Evolutionary conservation across 75 land plant species (phyloP).

Genomic region (Selaginella moellendorffii): DNA sequence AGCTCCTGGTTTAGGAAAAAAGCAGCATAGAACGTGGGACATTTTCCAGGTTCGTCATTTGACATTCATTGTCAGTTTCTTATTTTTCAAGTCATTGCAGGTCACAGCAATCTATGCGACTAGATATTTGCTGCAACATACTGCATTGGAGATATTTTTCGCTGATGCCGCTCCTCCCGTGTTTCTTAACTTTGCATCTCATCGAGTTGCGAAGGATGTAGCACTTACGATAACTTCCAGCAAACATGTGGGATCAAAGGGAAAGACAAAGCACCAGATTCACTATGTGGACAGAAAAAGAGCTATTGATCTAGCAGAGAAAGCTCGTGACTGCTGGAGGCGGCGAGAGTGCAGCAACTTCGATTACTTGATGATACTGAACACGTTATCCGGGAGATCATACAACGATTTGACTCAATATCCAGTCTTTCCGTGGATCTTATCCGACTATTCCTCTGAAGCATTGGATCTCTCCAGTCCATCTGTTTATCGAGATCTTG

Average conservation of each 20-base stretch:
- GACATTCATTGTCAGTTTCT: not conserved
- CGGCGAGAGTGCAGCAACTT: conserved; percentile 90
- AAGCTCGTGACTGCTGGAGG: conserved; percentile 71
- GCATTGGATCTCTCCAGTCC: conserved; percentile 70
- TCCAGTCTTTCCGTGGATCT: conserved; percentile 93
- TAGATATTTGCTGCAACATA: conserved; percentile 73
- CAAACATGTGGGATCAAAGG: conserved; percentile 44
- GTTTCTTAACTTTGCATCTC: conserved; percentile 76
- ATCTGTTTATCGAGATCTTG: conserved; percentile 76
- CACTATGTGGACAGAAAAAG: conserved; percentile 65
- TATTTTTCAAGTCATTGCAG: conserved; percentile 22
- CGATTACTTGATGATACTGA: conserved; percentile 82
- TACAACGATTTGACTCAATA: conserved; percentile 98
- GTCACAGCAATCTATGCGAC: conserved; percentile 83
- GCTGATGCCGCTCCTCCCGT: conserved; percentile 67
- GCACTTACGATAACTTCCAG: conserved; percentile 47
- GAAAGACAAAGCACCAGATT: conserved; percentile 47
- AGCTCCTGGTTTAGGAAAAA: too few species aligned
- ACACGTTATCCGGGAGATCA: conserved; percentile 89
- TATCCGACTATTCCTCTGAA: conserved; percentile 88
- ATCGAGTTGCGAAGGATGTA: conserved; percentile 62
- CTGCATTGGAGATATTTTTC: conserved; percentile 90
- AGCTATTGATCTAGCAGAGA: conserved; percentile 74
- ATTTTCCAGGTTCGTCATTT: conserved; percentile 40
- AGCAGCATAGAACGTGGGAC: conserved; percentile 83